Evolutionary conservation across 140 eudicot species (phyloP), one percentile per base, ranked within the genome.

Genomic region (Flaveria floridana): DNA sequence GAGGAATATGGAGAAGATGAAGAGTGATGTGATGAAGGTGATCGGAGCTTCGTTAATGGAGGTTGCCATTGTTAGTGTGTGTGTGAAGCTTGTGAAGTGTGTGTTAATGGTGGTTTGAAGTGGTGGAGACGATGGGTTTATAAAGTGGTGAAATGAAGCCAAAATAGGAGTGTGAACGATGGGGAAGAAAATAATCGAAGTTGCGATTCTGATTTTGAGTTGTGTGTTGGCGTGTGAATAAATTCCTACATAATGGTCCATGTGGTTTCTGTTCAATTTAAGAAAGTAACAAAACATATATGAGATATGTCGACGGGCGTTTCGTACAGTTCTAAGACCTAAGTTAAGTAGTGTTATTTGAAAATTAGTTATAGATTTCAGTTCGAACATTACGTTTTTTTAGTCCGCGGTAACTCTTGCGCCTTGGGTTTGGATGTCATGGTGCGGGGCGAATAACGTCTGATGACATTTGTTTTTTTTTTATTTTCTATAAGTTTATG

Each of bases 211-310:
- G 74, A 63, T 44, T 28, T 18, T 47, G 34, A 48, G 56, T 55
- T 73, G 83, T 72, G 52, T 72, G 69, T 44, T 79, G 74, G 61
- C 83, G 83, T 79, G 83, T 79, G 79, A 53, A 28, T 79, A 42
- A 52, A 25, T 42, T 69, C 58, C 23, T 52, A 72, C 3, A 21
- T 51, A 72, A n/a, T 41, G 78, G 74, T 72, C 83, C 79, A 64
- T 62, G 76, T 68, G 76, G 28, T 7, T 10, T 63, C 15, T 63
- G 2, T 28, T 21, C 25, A 1, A 34, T 4, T 30, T 18, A 16
- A 3, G 10, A 3, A 10, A 51, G 2, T 12, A 48, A 42, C 11
- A 46, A 12, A 23, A 51, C 21, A 69, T 70, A 19, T 26, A 15
- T 12, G 46, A 66, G 39, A 34, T 34, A 34, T 5, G 7, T 34